Base-by-base conservation (phyloP, 345 rosid genomes). In the Citrus mangshanensis region DNA sequence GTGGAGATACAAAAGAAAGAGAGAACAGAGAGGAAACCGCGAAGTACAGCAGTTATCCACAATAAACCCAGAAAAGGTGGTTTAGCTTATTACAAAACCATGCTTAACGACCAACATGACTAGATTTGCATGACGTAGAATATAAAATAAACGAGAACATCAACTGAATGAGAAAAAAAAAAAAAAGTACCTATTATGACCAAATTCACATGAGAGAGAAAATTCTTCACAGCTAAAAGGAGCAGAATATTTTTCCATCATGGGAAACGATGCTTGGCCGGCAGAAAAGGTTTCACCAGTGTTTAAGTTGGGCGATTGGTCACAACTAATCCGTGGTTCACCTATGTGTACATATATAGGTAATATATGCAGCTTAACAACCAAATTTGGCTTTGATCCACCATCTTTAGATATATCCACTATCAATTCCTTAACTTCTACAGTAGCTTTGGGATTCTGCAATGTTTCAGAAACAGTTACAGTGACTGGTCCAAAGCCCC, bases 341-440 rank as follows among this genome's bases (percentile, higher is more conserved):
- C 89, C 88, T 83, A 91, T 79, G 81, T 89, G 83, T 82, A 93
- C 77, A 76, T 79, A 71, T 81, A 94, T 84, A 28, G 99, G 98
- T 81, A 90, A 79, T 82, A 96, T 84, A 13, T 91, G 88, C 73
- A 96, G 86, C 83, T 87, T 90, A 76, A 94, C 91, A 76, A 89
- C 80, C 37, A 96, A 81, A 84, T 84, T 87, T 60, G 91, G 85
- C 81, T 85, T 90, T 68, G 98, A 85, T 74, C 97, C 92, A 79
- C 89, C 95, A 80, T 90, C 98, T 79, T 90, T 95, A 49, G 88
- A 90, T 81, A 94, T 89, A 82, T 94, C 97, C 76, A 94, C 81
- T 70, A 74, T 83, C 80, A 96, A 79, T 75, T 93, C 98, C 88
- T 94, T 93, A 81, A 93, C 82, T 79, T 94, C 99, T 51, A 86